These are phyloP conservation scores for Eutypella sp. DNA, from an alignment of 2,329 filamentous ascomycete genomes.

Conservation along the genomic window DNA sequence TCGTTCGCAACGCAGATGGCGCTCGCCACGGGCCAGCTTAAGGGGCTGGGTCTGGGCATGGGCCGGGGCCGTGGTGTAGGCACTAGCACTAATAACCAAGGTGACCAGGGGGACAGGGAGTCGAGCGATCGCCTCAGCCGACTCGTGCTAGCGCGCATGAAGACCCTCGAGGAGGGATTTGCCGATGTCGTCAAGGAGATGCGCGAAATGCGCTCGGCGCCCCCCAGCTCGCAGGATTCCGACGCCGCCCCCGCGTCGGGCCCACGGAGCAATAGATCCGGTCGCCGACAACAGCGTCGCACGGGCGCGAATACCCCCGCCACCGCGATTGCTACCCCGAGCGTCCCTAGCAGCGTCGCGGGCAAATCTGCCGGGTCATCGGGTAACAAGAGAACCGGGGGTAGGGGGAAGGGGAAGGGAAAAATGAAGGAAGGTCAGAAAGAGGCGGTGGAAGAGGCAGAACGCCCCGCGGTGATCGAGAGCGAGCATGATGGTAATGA, in stretches of 20 bases:
- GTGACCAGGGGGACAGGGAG: too few relatives aligned
- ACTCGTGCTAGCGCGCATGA: slow-evolving; percentile 84
- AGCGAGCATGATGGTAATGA: background rate
- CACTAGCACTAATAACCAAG: too few relatives aligned
- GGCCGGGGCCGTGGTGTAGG: too few relatives aligned
- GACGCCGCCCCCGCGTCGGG: too few relatives aligned
- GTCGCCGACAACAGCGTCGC: too few relatives aligned
- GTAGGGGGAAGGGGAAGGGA: background rate
- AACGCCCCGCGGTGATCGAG: too few relatives aligned
- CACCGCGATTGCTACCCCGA: too few relatives aligned
- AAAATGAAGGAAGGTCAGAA: background rate
- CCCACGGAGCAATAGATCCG: too few relatives aligned
- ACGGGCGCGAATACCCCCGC: too few relatives aligned
- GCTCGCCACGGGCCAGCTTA: slow-evolving; percentile 61
- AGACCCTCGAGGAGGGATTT: slow-evolving; percentile 86
- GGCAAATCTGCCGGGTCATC: too few relatives aligned
- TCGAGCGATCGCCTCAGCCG: slow-evolving; percentile 68
- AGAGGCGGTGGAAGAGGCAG: background rate
- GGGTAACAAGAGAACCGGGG: too few relatives aligned
- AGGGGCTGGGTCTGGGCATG: slow-evolving; percentile 33
- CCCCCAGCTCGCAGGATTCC: slow-evolving; percentile 48
- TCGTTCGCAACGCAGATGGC: slow-evolving; percentile 81
- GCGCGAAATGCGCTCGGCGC: slow-evolving; percentile 51
- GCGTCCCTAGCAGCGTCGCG: background rate
- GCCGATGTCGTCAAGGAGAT: slow-evolving; percentile 81